Evolutionary conservation across 2,329 filamentous ascomycete species (phyloP), one percentile per base, ranked within the genome.

Genomic region (Neofusicoccum sp.): DNA sequence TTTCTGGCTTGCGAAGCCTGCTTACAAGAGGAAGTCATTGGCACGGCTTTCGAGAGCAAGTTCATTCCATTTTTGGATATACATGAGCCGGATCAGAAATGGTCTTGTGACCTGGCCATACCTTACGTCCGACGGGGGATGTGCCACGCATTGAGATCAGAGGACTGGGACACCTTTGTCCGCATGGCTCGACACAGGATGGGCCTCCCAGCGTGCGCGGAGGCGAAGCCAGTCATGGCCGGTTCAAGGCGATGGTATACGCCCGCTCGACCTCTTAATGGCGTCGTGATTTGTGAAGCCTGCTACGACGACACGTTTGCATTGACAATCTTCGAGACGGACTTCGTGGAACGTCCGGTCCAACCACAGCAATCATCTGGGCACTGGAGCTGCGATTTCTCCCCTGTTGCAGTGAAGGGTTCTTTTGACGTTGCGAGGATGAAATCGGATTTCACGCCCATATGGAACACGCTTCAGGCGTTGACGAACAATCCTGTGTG

Each of bases 321-420:
- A 1, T 86, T 86, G 0, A 84, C 82, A 0, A 71, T 88, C 2
- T 76, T 77, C 1, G 79, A 86, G 67, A 84, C 85, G 0, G 88
- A 88, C 66, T 75, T 79, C 2, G 70, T 2, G 75, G 77, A 24
- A 78, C 82, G 63, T 76, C 88, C 4, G 75, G 76, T 4, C 78
- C 79, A 76, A 14, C 84, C 85, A 2, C 79, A 81, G 41, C 74
- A 72, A 2, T 79, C 79, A 0, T 80, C 80, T 0, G 69, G 89
- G 41, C 86, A 88, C 67, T 81, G 84, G 44, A 89, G 88, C 61
- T 86, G 86, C 38, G 85, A 89, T 66, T 74, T 76, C 16, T n/a
- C 49, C 11, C 6, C 49, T 8, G 16, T 54, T 1, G 84, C 86
- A 0, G 77, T 87, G 28, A 76, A 73, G 43, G 82, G 82, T 63